These are phyloP conservation scores for Harringtonia lauricola DNA, from an alignment of 2,329 filamentous ascomycete genomes.

Conservation along the genomic window DNA sequence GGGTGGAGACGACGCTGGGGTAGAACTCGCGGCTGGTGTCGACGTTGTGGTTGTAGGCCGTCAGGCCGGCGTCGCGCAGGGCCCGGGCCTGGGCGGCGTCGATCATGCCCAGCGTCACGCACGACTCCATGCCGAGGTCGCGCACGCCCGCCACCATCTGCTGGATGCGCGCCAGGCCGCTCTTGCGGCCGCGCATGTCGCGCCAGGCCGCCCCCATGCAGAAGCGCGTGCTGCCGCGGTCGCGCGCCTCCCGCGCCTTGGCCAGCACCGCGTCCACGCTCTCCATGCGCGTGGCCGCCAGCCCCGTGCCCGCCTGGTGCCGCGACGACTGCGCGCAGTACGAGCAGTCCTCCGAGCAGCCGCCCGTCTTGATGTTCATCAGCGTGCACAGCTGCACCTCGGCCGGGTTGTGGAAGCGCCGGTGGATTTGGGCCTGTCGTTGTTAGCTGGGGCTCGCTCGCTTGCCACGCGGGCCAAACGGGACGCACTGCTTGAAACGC, in stretches of 20 bases:
- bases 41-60: constrained; percentile 90
- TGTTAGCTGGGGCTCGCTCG: background rate
- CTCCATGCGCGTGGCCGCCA: constrained; percentile 70
- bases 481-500: constrained; percentile 58
- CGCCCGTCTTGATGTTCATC: constrained; percentile 95
- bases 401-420: constrained; percentile 72
- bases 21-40: constrained; percentile 88
- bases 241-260: constrained; percentile 65
- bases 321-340: constrained; percentile 87
- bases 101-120: constrained; percentile 92
- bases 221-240: constrained; percentile 80
- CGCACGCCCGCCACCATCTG: constrained; percentile 76
- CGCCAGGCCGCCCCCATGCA: constrained; percentile 94
- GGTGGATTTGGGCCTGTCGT: constrained; percentile 60
- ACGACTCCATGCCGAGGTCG: constrained; percentile 77
- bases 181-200: constrained; percentile 86
- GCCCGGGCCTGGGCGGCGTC: constrained; percentile 70
- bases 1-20: constrained; percentile 73
- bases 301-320: constrained; percentile 63
- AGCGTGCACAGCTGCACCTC: constrained; percentile 87
- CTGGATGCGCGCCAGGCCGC: constrained; percentile 71
- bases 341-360: constrained; percentile 84
- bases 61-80: constrained; percentile 73
- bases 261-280: constrained; percentile 71
- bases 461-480: background rate